Percentiles rank a stretch among this genome's conserved stretches.
These are phyloP conservation scores for Achaetomiella virescens DNA, from an alignment of 495 filamentous ascomycete genomes.

Conservation along the genomic window DNA sequence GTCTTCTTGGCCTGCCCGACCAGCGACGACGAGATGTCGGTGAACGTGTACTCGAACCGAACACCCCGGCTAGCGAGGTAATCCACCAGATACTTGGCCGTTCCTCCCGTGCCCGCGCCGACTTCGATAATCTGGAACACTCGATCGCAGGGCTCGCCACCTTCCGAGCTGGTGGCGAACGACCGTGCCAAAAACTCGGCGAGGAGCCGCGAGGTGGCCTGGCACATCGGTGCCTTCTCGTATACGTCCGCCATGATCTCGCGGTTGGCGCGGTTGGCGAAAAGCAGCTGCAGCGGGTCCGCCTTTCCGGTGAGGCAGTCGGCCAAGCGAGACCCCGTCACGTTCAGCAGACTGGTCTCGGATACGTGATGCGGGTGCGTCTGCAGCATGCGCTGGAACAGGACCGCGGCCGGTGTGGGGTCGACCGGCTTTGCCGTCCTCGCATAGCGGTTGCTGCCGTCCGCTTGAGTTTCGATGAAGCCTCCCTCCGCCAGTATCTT, in stretches of 20 bases:
- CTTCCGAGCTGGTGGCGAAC: background rate
- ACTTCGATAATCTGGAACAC: conserved; percentile 44
- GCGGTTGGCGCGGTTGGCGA: background rate
- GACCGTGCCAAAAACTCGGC: background rate
- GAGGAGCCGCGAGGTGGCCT: background rate
- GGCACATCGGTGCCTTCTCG: conserved; percentile 8
- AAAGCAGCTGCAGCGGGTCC: conserved; percentile 13
- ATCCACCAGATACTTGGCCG: conserved; percentile 26
- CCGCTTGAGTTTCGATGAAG: too few relatives aligned
- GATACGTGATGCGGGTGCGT: background rate
- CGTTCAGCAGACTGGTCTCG: conserved; percentile 2
- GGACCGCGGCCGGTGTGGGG: too few relatives aligned
- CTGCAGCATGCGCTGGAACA: background rate
- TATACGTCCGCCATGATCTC: conserved; percentile 11
- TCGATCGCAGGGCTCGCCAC: too few relatives aligned
- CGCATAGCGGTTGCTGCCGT: background rate
- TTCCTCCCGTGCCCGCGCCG: conserved; percentile 48
- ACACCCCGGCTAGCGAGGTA: conserved; percentile 25
- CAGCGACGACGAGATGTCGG: conserved; percentile 47
- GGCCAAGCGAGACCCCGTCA: conserved; percentile 12
- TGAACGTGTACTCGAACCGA: conserved; percentile 45
- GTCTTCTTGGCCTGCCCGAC: conserved; percentile 41
- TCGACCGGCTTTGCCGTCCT: too few relatives aligned
- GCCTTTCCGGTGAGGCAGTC: conserved; percentile 11
- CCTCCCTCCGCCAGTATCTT: too few relatives aligned